Conservation (phyloP, 73 alveolate genomes). For the Tetrahymena elliotti region DNA sequence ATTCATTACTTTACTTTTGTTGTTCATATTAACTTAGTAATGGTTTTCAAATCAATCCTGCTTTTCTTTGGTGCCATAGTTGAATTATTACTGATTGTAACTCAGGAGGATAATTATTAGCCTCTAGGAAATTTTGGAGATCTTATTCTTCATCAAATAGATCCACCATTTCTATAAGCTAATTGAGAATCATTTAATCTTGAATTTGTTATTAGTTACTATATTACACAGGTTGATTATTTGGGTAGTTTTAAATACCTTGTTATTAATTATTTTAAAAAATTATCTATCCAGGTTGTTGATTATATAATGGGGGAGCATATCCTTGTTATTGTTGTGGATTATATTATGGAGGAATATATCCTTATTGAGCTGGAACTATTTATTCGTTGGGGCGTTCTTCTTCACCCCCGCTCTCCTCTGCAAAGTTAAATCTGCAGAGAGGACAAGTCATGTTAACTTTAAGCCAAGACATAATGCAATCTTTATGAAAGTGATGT, state of each 20-base stretch:
- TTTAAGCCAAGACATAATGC: conserved; percentile 11
- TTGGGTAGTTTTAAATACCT: background rate
- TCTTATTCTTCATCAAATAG: background rate
- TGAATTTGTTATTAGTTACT: background rate
- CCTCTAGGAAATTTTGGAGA: background rate
- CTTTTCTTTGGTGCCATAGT: background rate
- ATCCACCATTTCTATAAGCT: background rate
- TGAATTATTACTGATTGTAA: background rate
- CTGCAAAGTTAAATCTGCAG: conserved; percentile 14
- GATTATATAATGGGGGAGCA: background rate
- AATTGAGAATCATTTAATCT: background rate
- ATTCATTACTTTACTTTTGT: background rate
- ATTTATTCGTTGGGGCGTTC: background rate
- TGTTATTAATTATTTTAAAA: background rate
- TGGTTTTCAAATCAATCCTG: background rate
- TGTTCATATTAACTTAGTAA: too few relatives aligned
- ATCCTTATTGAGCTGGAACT: background rate
- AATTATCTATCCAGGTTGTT: background rate
- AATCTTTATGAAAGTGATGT: conserved; percentile 15
- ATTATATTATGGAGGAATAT: background rate
- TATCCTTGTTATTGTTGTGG: background rate
- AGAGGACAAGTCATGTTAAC: conserved; percentile 24
- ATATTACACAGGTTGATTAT: background rate
- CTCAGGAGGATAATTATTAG: background rate
- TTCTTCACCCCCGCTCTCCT: background rate